Conservation (phyloP, 2,329 filamentous ascomycete species). For the Ophiostoma populinum region DNA sequence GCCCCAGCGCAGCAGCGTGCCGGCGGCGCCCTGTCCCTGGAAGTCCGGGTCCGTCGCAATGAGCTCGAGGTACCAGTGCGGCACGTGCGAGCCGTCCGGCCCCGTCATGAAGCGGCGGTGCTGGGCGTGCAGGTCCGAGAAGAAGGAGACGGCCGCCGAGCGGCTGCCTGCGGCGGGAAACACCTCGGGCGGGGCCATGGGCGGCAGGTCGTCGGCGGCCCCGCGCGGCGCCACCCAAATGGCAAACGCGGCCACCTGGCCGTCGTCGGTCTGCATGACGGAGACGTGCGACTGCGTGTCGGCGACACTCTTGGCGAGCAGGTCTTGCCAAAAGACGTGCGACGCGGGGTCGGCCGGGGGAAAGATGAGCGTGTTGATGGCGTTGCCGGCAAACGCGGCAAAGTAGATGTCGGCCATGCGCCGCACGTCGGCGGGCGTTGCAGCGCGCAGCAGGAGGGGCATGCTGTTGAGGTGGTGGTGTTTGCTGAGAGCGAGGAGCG, state of each 20-base stretch:
- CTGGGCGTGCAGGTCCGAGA: conserved; percentile 19
- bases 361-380: conserved; percentile 22
- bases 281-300: conserved; percentile 23
- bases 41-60: conserved; percentile 24
- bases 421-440: conserved; percentile 22
- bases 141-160: conserved; percentile 22
- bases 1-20: conserved; percentile 29
- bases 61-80: conserved; percentile 32
- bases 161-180: conserved; percentile 25
- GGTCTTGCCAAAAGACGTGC: conserved; percentile 19
- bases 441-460: conserved; percentile 19
- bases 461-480: background rate
- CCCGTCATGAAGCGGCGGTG: conserved; percentile 22
- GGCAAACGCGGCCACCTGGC: conserved; percentile 24
- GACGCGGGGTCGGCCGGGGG: conserved; percentile 14
- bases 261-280: conserved; percentile 17
- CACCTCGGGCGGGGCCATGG: conserved; percentile 13
- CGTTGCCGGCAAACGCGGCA: conserved; percentile 24
- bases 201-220: conserved; percentile 9
- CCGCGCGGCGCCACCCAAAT: conserved; percentile 25
- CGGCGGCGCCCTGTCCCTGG: conserved; percentile 29
- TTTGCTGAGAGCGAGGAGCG: background rate
- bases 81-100: conserved; percentile 12
- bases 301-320: conserved; percentile 21
- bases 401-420: conserved; percentile 26